Conservation (phyloP, 768 basidiomycete species). For the Hydnum rufescens region DNA sequence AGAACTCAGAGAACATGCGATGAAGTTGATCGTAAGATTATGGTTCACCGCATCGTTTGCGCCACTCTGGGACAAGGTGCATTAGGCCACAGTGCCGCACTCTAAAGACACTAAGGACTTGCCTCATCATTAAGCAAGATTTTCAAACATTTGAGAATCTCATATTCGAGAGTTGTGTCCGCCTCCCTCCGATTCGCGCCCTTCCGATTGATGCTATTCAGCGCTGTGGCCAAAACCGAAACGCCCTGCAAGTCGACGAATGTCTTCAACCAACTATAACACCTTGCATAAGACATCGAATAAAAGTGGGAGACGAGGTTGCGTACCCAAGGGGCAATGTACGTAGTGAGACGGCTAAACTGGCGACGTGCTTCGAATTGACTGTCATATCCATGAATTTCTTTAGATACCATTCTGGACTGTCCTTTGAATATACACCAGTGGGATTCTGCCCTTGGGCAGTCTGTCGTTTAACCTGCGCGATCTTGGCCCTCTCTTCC, state of each 20-base stretch:
- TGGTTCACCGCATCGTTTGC: constrained; percentile 56
- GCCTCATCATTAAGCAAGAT: constrained; percentile 51
- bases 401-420: constrained; percentile 85
- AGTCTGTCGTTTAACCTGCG: constrained; percentile 29
- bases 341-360: constrained; percentile 56
- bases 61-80: constrained; percentile 27
- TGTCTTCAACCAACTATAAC: constrained; percentile 51
- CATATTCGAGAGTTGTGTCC: constrained; percentile 63
- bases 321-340: constrained; percentile 63
- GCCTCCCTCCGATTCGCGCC: constrained; percentile 32
- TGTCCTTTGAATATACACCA: constrained; percentile 34
- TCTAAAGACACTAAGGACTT: constrained; percentile 9
- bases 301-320: background rate
- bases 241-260: constrained; percentile 67
- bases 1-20: constrained; percentile 66
- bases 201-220: constrained; percentile 58
- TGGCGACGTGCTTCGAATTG: constrained; percentile 57
- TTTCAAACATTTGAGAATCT: constrained; percentile 73
- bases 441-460: constrained; percentile 26
- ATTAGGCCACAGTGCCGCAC: background rate
- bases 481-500: constrained; percentile 36
- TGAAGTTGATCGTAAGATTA: constrained; percentile 51
- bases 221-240: constrained; percentile 60
- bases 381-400: constrained; percentile 78
- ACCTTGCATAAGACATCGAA: constrained; percentile 10